A percentile compares a stretch with the other conserved stretches of the same genome.
Evolutionary conservation across 148 eudicot genomes (phyloP).

Genomic region (Heliamphora exappendiculata): DNA sequence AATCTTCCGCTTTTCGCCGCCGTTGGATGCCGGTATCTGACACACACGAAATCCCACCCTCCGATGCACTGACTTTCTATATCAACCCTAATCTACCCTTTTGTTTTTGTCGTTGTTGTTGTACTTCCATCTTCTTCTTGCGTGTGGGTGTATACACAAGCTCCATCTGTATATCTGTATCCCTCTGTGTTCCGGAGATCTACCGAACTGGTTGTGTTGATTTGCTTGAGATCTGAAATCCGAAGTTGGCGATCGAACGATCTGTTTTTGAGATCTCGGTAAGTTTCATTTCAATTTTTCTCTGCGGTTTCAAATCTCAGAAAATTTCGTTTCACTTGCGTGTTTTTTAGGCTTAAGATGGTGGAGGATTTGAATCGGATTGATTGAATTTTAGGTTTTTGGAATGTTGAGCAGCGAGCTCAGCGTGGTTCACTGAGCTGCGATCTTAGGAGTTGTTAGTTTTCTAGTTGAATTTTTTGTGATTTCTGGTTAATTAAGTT

Average conservation of each 20-base stretch:
- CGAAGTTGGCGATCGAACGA: conserved; percentile 17
- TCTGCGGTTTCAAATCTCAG: conserved; percentile 29
- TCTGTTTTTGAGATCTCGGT: conserved; percentile 34
- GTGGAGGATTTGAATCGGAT: not conserved
- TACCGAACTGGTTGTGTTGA: conserved; percentile 20
- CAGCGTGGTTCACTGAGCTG: not conserved
- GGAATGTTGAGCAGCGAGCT: conserved; percentile 3
- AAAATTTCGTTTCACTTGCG: conserved; percentile 37
- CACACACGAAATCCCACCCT: not conserved
- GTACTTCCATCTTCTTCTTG: not conserved
- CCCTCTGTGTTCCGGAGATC: conserved; percentile 18
- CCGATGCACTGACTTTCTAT: not conserved
- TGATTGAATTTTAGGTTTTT: conserved; percentile 10
- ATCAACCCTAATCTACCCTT: not conserved
- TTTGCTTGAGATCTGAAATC: conserved; percentile 39
- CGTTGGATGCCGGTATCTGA: conserved; percentile 11
- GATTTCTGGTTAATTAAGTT: not conserved
- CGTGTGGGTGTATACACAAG: not conserved
- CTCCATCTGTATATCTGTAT: not conserved
- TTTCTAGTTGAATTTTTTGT: conserved; percentile 13
- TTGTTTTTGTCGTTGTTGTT: not conserved
- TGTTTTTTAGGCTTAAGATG: conserved; percentile 7
- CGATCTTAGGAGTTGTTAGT: conserved; percentile 7
- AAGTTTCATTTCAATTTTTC: conserved; percentile 20
- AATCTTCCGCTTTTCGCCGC: conserved; percentile 7